Evolutionary conservation across 2,329 filamentous ascomycete genomes (phyloP).

Genomic region (Talaromyces sp.): DNA sequence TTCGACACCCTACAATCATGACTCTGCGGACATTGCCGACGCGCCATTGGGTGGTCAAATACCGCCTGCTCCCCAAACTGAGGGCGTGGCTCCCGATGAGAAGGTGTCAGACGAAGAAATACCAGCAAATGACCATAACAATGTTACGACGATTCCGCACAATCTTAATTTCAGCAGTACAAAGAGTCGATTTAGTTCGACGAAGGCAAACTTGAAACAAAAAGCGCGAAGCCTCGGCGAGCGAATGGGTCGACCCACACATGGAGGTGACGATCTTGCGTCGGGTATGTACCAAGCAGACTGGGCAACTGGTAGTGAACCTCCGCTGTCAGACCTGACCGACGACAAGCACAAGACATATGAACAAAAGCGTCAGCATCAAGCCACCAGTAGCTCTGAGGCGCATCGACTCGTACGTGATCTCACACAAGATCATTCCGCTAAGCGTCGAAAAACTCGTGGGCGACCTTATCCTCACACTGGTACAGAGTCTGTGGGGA

Average conservation of each 20-base stretch:
- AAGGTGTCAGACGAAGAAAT: conserved; percentile 2
- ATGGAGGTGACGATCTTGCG: conserved; percentile 30
- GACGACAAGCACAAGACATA: conserved; percentile 35
- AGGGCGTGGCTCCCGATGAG: conserved; percentile 4
- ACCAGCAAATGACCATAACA: background rate
- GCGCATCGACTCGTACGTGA: conserved; percentile 38
- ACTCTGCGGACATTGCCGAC: conserved; percentile 33
- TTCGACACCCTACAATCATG: conserved; percentile 24
- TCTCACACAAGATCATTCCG: conserved; percentile 31
- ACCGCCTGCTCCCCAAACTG: background rate
- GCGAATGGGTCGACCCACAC: conserved; percentile 26
- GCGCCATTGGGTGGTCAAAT: conserved; percentile 8
- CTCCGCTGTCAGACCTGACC: conserved; percentile 30
- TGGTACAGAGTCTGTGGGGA: conserved; percentile 12
- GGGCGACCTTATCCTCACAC: conserved; percentile 15
- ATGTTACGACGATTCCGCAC: background rate
- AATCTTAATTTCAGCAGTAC: background rate
- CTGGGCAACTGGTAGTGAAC: conserved; percentile 30
- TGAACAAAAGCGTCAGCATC: conserved; percentile 28
- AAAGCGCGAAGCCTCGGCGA: conserved; percentile 18
- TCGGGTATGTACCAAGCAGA: conserved; percentile 27
- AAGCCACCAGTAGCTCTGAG: conserved; percentile 30
- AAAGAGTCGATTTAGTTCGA: conserved; percentile 3
- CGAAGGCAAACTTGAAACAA: conserved; percentile 8
- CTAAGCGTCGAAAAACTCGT: conserved; percentile 20